phyloP scores from a whole-genome alignment of 352 stramenopile genomes.

The Blastocystis sp. region DNA sequence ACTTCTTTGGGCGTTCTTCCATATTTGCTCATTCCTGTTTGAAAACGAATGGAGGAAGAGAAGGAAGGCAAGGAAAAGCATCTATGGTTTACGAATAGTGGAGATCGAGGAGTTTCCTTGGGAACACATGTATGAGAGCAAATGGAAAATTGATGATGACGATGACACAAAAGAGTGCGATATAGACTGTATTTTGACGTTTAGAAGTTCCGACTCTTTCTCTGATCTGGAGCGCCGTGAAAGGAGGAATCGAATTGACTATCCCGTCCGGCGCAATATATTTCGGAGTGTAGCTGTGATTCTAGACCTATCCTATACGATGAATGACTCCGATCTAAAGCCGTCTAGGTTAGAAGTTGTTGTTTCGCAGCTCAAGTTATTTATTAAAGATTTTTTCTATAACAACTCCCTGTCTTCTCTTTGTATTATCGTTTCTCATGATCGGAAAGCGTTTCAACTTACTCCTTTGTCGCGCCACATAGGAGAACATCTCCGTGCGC shows the following conservation, averaged over 20 bases:
- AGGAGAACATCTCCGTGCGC: conserved; percentile 5
- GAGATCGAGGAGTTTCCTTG: conserved; percentile 50
- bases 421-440: conserved; percentile 48
- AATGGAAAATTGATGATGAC: background rate
- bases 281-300: conserved; percentile 33
- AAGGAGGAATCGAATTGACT: conserved; percentile 24
- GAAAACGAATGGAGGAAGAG: background rate
- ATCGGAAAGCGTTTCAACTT: conserved; percentile 12
- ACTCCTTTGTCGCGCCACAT: background rate
- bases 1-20: background rate
- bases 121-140: conserved; percentile 27
- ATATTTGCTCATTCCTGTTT: background rate
- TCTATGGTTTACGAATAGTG: background rate
- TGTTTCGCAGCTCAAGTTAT: conserved; percentile 20
- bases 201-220: background rate
- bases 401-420: conserved; percentile 40
- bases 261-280: background rate
- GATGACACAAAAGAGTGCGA: background rate
- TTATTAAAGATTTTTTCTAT: conserved; percentile 32
- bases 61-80: background rate
- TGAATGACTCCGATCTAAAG: conserved; percentile 40
- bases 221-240: background rate
- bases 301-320: conserved; percentile 41
- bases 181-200: background rate
- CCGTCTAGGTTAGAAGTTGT: conserved; percentile 42